A percentile compares a stretch with the other conserved stretches of the same genome.
These are phyloP conservation scores for Plicaturopsis crispa DNA, from an alignment of 768 basidiomycete genomes.

Conservation along the genomic window DNA sequence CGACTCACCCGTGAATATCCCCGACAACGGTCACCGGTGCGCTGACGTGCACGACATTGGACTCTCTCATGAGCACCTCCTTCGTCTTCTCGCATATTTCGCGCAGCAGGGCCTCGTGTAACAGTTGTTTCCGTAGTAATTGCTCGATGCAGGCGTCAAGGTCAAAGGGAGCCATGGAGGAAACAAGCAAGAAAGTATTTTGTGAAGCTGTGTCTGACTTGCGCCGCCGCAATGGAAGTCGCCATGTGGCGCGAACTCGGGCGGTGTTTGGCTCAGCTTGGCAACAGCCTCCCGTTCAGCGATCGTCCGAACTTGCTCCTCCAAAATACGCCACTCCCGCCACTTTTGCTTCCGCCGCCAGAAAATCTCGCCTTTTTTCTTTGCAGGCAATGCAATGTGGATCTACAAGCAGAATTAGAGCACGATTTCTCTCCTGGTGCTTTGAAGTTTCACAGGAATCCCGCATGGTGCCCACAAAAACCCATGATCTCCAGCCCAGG, in stretches of 20 bases:
- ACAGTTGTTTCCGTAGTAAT: slow-evolving; percentile 82
- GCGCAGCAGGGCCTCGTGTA: slow-evolving; percentile 89
- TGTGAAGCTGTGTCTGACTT: not conserved
- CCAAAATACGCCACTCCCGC: no score
- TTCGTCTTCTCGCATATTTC: slow-evolving; percentile 99
- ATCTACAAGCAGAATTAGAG: no score
- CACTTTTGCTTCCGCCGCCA: no score
- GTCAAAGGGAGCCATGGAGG: slow-evolving; percentile 54
- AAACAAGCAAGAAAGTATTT: not conserved
- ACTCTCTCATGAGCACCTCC: slow-evolving; percentile 97
- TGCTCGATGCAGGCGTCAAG: slow-evolving; percentile 95
- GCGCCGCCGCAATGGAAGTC: no score
- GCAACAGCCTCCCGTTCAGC: slow-evolving; percentile 17
- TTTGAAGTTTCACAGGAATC: no score
- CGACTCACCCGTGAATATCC: slow-evolving; percentile 95
- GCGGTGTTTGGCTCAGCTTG: slow-evolving; percentile 28
- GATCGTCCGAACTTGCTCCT: no score
- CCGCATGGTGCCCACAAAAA: no score
- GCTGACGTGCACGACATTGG: slow-evolving; percentile 95
- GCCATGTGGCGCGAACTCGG: no score
- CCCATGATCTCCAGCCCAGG: no score
- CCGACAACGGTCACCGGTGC: slow-evolving; percentile 98
- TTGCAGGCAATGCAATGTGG: slow-evolving; percentile 12
- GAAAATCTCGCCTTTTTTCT: slow-evolving; percentile 13
- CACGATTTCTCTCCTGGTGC: no score